These are phyloP conservation scores for Cercospora sp. DNA, from an alignment of 2,329 filamentous ascomycete genomes.

Conservation along the genomic window DNA sequence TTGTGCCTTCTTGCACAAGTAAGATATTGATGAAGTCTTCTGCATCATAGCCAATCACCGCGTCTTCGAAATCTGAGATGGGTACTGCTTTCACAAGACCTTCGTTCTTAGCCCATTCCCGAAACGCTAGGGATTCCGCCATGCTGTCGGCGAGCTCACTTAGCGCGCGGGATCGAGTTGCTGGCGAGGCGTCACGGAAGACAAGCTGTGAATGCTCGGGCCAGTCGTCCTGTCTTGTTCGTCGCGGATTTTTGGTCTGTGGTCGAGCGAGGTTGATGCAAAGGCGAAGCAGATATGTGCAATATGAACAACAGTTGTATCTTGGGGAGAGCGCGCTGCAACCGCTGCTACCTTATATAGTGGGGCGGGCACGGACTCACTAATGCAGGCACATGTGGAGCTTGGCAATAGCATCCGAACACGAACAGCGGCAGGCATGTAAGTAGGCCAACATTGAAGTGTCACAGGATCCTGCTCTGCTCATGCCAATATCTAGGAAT, in stretches of 20 bases:
- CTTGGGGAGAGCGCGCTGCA: not conserved
- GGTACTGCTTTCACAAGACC: conserved; percentile 15
- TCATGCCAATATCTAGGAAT: not conserved
- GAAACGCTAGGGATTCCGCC: conserved; percentile 26
- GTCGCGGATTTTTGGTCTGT: not conserved
- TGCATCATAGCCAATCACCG: conserved; percentile 52
- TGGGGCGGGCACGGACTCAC: not conserved
- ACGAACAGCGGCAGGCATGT: not conserved
- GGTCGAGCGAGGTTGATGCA: not conserved
- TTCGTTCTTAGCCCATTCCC: conserved; percentile 25
- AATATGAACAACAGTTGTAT: conserved; percentile 4
- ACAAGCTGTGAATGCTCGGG: not conserved
- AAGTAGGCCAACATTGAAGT: not conserved
- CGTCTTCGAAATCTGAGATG: conserved; percentile 36
- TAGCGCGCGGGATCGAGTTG: not conserved
- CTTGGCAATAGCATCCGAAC: not conserved
- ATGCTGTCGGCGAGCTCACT: conserved; percentile 9
- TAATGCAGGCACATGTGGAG: conserved; percentile 7
- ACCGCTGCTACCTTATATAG: conserved; percentile 3
- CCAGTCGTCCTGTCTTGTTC: not conserved
- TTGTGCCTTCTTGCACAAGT: conserved; percentile 67
- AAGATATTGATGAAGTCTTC: conserved; percentile 82
- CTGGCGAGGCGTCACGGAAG: not conserved
- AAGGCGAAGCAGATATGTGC: not conserved
- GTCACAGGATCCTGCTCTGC: not conserved